Percentiles rank a stretch among this genome's conserved stretches.
Evolutionary conservation across 2,329 filamentous ascomycete genomes (phyloP).

Genomic region (Emericellopsis cladophorae): DNA sequence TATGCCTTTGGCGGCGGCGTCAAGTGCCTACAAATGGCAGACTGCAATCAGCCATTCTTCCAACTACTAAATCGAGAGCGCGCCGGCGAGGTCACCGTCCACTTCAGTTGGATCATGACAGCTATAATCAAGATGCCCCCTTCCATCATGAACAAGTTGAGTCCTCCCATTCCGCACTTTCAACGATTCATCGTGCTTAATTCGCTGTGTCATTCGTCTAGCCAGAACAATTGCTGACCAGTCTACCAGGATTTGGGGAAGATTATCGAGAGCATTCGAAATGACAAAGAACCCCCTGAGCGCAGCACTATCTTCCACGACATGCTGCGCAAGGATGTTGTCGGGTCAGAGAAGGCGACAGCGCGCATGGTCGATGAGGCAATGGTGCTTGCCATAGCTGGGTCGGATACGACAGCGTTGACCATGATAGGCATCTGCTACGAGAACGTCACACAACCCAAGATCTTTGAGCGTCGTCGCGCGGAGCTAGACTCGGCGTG

Average conservation of each 20-base stretch:
- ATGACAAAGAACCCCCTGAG: constrained; percentile 2
- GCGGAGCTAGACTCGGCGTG: constrained; percentile 15
- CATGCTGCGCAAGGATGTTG: constrained; percentile 14
- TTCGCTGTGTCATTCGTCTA: too few relatives aligned
- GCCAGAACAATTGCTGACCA: too few relatives aligned
- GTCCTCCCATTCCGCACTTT: neutral
- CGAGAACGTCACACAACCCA: constrained; percentile 19
- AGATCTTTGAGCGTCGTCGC: constrained; percentile 14
- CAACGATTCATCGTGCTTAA: neutral
- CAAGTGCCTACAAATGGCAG: constrained; percentile 14
- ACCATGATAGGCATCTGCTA: constrained; percentile 20
- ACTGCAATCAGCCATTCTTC: constrained; percentile 15
- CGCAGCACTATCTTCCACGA: constrained; percentile 17
- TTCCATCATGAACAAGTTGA: constrained; percentile 5
- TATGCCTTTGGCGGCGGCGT: constrained; percentile 9
- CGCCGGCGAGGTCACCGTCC: constrained; percentile 8
- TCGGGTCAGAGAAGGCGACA: constrained; percentile 16
- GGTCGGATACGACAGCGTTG: constrained; percentile 22
- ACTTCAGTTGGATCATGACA: constrained; percentile 9
- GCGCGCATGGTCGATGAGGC: constrained; percentile 19
- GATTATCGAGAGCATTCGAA: constrained; percentile 4
- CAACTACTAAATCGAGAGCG: constrained; percentile 7
- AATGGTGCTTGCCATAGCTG: constrained; percentile 18
- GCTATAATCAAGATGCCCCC: neutral
- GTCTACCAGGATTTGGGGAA: constrained; percentile 2